Evolutionary conservation across 768 basidiomycete species (phyloP).

Genomic region (Filobasidium wieringae): DNA sequence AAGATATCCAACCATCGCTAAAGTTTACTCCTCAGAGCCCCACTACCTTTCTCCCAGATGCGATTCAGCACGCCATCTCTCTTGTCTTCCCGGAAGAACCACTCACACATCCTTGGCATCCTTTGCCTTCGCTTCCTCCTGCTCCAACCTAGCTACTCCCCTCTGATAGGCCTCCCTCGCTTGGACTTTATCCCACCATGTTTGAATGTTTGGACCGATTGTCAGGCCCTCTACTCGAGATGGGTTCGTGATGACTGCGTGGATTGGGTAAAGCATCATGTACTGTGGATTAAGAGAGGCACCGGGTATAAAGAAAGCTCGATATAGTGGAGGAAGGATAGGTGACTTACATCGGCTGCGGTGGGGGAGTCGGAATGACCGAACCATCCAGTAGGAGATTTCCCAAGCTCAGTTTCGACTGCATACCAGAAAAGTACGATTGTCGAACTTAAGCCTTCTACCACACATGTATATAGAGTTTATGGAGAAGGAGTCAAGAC

Average conservation of each 20-base stretch:
- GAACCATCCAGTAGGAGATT: constrained; percentile 23
- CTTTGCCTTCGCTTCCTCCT: constrained; percentile 27
- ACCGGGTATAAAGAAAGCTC: background rate
- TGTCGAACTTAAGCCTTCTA: background rate
- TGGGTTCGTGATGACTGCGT: constrained; percentile 20
- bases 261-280: constrained; percentile 33
- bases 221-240: constrained; percentile 18
- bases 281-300: constrained; percentile 15
- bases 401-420: constrained; percentile 30
- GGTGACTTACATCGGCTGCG: constrained; percentile 24
- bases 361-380: constrained; percentile 25
- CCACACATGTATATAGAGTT: background rate
- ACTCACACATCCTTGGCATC: no score
- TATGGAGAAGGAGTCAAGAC: background rate
- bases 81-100: no score
- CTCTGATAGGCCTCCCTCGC: constrained; percentile 25
- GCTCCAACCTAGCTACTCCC: constrained; percentile 23
- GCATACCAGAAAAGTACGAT: background rate
- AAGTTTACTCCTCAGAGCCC: no score
- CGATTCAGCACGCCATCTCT: no score
- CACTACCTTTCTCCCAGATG: no score
- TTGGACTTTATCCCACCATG: constrained; percentile 26
- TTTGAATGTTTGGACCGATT: constrained; percentile 15
- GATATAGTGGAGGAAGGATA: background rate
- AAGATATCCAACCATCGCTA: no score